Evolutionary conservation across 164 flowering plant species (phyloP).

Genomic region (Annona cherimola): DNA sequence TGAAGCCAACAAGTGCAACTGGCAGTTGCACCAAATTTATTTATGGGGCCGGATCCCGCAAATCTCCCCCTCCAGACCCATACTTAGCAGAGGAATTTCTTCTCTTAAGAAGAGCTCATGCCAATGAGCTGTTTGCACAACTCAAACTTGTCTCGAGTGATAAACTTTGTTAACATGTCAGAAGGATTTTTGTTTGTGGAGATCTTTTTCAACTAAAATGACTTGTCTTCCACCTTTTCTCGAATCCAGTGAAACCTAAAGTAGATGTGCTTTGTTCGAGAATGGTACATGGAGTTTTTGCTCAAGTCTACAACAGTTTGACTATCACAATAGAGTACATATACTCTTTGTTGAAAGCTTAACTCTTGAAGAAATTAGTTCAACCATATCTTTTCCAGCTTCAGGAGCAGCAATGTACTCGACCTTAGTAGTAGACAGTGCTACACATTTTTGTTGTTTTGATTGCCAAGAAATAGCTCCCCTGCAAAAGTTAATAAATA

Average conservation of each 20-base stretch:
- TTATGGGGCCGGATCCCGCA: too few species aligned
- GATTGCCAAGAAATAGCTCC: not conserved
- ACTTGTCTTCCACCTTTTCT: too few species aligned
- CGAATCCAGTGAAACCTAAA: conserved; percentile 3
- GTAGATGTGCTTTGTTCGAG: not conserved
- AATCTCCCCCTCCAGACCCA: too few species aligned
- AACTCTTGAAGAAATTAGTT: not conserved
- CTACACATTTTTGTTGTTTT: not conserved
- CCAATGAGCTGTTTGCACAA: too few species aligned
- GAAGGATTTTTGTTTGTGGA: too few species aligned
- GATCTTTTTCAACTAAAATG: too few species aligned
- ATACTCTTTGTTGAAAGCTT: not conserved
- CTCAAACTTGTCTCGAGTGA: too few species aligned
- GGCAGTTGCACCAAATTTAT: too few species aligned
- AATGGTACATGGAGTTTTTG: conserved; percentile 1
- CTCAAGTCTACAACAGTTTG: not conserved
- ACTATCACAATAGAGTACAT: conserved; percentile 4
- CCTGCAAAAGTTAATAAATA: conserved; percentile 1
- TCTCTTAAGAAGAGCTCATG: too few species aligned
- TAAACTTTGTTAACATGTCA: too few species aligned
- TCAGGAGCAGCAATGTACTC: not conserved
- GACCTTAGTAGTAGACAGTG: not conserved
- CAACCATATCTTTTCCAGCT: conserved; percentile 5
- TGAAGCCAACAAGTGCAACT: too few species aligned
- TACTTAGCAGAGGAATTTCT: too few species aligned